Evolutionary conservation across 169 alveolate species (phyloP).

Genomic region (Cyclospora cayetanensis): DNA sequence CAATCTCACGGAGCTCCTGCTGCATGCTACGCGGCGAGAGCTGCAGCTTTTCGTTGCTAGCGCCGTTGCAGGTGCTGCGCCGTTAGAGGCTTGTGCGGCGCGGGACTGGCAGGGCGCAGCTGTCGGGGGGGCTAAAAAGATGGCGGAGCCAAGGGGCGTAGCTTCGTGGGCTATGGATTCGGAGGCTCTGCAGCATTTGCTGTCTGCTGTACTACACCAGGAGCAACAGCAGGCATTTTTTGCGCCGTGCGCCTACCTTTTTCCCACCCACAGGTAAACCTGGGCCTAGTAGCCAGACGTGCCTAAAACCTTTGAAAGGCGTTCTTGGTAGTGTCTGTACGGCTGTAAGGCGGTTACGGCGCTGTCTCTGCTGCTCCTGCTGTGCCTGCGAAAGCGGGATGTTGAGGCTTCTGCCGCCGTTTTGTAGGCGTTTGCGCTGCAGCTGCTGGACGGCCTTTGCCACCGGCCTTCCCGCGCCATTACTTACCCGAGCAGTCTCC

Average conservation of each 20-base stretch:
- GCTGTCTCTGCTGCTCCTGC: conserved; percentile 4
- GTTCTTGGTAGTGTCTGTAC: no score
- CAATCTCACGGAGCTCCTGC: background rate
- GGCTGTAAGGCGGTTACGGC: no score
- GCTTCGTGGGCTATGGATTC: background rate
- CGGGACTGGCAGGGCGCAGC: no score
- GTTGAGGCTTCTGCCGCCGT: no score
- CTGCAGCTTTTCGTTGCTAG: conserved; percentile 4
- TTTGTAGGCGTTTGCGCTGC: background rate
- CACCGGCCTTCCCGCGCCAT: background rate
- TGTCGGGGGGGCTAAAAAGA: no score
- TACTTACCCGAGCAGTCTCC: background rate
- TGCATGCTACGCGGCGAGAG: background rate
- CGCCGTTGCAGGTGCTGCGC: conserved; percentile 22
- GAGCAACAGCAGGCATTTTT: background rate
- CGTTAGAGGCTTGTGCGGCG: background rate
- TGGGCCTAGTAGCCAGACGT: no score
- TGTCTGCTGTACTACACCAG: background rate
- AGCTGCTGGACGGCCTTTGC: conserved; percentile 3
- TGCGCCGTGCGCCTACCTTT: background rate
- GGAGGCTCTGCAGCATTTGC: background rate
- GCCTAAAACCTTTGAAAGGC: no score
- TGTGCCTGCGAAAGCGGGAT: background rate
- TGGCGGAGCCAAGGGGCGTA: background rate
- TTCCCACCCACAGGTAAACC: background rate